A percentile compares a stretch with the other conserved stretches of the same genome.
Conservation (phyloP, 305 asterid genomes). For the Fraxinus baroniana region DNA sequence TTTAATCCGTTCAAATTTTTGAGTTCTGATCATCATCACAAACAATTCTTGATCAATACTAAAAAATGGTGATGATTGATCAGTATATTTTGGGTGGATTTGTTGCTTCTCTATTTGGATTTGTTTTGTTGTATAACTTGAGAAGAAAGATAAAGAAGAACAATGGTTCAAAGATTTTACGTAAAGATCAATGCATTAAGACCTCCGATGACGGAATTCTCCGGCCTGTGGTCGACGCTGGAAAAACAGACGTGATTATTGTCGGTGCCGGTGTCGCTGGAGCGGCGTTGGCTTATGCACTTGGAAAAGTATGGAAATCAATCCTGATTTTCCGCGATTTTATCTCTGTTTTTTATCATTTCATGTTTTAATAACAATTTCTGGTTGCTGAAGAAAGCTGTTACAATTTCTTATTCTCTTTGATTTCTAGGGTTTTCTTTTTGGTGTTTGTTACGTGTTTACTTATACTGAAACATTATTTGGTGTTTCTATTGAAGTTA, state of each 20-base stretch:
- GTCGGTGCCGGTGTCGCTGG: constrained; percentile 15
- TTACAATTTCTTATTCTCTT: not conserved
- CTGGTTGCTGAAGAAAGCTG: not conserved
- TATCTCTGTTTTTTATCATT: not conserved
- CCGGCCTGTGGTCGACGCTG: constrained; percentile 1
- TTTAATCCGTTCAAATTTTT: not conserved
- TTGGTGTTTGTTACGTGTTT: not conserved
- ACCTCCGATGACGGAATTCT: not conserved
- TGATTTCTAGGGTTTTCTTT: not conserved
- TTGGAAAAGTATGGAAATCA: constrained; percentile 28
- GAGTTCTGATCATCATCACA: not conserved
- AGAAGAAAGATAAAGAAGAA: constrained; percentile 23
- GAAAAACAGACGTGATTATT: constrained; percentile 12
- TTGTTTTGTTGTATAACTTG: constrained; percentile 24
- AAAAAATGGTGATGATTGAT: constrained; percentile 29
- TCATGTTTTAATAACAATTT: not conserved
- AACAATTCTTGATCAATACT: not conserved
- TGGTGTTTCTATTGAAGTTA: not conserved
- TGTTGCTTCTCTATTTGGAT: constrained; percentile 29
- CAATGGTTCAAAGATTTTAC: constrained; percentile 1
- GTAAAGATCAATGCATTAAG: not conserved
- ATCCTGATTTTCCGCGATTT: not conserved
- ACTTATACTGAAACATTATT: not conserved
- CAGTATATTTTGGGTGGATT: constrained; percentile 34
- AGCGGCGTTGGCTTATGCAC: constrained; percentile 8